These are phyloP conservation scores for Linderniella brevidens DNA, from an alignment of 257 asterid genomes.

Conservation along the genomic window DNA sequence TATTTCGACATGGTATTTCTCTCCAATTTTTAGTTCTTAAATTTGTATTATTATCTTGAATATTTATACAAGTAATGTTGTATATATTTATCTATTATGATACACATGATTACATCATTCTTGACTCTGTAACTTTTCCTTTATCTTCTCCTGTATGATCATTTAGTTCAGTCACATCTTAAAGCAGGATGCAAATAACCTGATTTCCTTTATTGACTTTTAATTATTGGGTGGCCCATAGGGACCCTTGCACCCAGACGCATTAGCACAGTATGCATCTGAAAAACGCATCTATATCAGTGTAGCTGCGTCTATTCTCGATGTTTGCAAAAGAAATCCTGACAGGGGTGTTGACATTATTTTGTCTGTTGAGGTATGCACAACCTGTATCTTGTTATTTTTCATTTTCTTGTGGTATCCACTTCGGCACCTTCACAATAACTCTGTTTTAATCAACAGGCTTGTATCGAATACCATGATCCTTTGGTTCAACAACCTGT, in stretches of 20 bases:
- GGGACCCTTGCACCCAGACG: conserved; percentile 35
- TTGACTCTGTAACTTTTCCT: too few relatives aligned
- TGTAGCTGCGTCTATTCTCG: conserved; percentile 71
- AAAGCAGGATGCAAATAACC: too few relatives aligned
- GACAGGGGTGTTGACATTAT: conserved; percentile 98
- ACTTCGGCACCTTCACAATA: conserved; percentile 16
- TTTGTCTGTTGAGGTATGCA: conserved; percentile 75
- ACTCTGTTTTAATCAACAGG: conserved; percentile 30
- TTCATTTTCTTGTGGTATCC: conserved; percentile 16
- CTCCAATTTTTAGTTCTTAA: too few relatives aligned
- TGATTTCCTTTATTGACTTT: too few relatives aligned
- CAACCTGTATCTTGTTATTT: neutral
- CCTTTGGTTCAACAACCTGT: conserved; percentile 62
- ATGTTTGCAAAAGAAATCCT: conserved; percentile 84
- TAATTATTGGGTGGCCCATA: neutral
- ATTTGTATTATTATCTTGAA: too few relatives aligned
- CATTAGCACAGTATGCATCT: conserved; percentile 30
- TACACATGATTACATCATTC: too few relatives aligned
- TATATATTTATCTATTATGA: too few relatives aligned
- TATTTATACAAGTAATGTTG: too few relatives aligned
- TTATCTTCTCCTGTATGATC: too few relatives aligned
- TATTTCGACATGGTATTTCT: too few relatives aligned
- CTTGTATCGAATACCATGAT: conserved; percentile 66
- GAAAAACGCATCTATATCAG: conserved; percentile 48
- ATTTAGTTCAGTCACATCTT: too few relatives aligned